These are phyloP conservation scores for Podospora bellae-mahoneyi DNA, from an alignment of 495 filamentous ascomycete species.

Conservation along the genomic window DNA sequence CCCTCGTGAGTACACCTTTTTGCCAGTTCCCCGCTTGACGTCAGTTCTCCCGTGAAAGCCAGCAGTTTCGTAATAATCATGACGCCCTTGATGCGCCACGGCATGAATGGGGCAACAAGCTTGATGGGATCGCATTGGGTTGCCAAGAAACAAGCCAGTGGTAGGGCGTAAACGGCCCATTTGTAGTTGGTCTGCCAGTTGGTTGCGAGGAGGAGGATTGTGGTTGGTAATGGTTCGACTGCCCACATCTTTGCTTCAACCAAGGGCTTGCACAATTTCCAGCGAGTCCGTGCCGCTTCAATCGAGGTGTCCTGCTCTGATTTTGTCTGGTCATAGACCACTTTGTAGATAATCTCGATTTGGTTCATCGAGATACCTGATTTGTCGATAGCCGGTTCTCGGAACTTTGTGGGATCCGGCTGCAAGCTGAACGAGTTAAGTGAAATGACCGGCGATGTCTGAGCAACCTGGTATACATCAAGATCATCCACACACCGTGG, in stretches of 20 bases:
- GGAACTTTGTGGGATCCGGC: conserved; percentile 25
- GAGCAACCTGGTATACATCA: conserved; percentile 44
- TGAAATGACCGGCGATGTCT: conserved; percentile 32
- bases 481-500: conserved; percentile 41
- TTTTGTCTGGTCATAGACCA: conserved; percentile 14
- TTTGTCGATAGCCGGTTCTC: conserved; percentile 26
- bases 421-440: conserved; percentile 37
- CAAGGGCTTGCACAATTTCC: conserved; percentile 39
- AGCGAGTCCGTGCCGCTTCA: conserved; percentile 25
- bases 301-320: conserved; percentile 15
- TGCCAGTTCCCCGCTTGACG: conserved; percentile 22
- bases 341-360: conserved; percentile 28
- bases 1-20: conserved; percentile 23
- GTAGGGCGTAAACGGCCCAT: conserved; percentile 34
- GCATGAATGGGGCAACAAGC: conserved; percentile 37
- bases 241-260: conserved; percentile 38
- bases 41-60: conserved; percentile 28
- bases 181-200: conserved; percentile 26
- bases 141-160: conserved; percentile 38
- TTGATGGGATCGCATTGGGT: conserved; percentile 38
- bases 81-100: conserved; percentile 37
- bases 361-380: conserved; percentile 17
- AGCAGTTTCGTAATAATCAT: conserved; percentile 40
- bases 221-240: conserved; percentile 36
- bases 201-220: conserved; percentile 27